These are phyloP conservation scores for Colletotrichum coccodes DNA, from an alignment of 2,329 filamentous ascomycete genomes.

Conservation along the genomic window DNA sequence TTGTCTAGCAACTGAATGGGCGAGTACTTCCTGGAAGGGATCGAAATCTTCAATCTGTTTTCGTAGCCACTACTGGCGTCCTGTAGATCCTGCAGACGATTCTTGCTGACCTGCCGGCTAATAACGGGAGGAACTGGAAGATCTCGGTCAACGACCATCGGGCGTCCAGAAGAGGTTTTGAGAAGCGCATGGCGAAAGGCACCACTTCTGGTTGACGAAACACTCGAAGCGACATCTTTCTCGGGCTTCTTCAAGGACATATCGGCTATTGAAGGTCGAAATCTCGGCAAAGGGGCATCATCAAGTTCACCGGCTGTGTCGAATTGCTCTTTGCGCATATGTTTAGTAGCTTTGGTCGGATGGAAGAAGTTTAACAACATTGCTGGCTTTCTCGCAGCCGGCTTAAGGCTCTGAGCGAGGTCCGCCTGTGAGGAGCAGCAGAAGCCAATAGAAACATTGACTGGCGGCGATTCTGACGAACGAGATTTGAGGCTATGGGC, in stretches of 20 bases:
- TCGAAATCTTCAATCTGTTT: neutral
- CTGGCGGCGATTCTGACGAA: neutral
- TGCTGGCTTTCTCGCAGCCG: neutral
- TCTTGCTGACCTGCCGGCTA: conserved; percentile 19
- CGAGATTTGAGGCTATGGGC: neutral
- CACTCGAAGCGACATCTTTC: neutral
- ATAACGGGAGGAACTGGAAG: conserved; percentile 35
- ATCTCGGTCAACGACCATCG: conserved; percentile 36
- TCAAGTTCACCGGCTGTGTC: conserved; percentile 40
- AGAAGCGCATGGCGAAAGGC: conserved; percentile 37
- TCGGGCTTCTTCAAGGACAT: conserved; percentile 29
- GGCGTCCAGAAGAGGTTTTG: conserved; percentile 36
- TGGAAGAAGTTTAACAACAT: conserved; percentile 31
- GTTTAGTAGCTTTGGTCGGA: conserved; percentile 5
- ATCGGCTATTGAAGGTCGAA: conserved; percentile 39
- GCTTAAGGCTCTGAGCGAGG: neutral
- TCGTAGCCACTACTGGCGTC: neutral
- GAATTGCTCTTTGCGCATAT: neutral
- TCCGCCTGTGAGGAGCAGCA: neutral
- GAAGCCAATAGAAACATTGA: neutral
- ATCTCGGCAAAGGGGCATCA: conserved; percentile 44
- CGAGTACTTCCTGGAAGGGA: conserved; percentile 11
- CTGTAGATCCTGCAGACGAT: neutral
- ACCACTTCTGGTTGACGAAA: conserved; percentile 19
- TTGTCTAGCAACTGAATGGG: neutral